Base-by-base conservation (phyloP, 495 filamentous ascomycete genomes). In the Aspergillus sparsus region DNA sequence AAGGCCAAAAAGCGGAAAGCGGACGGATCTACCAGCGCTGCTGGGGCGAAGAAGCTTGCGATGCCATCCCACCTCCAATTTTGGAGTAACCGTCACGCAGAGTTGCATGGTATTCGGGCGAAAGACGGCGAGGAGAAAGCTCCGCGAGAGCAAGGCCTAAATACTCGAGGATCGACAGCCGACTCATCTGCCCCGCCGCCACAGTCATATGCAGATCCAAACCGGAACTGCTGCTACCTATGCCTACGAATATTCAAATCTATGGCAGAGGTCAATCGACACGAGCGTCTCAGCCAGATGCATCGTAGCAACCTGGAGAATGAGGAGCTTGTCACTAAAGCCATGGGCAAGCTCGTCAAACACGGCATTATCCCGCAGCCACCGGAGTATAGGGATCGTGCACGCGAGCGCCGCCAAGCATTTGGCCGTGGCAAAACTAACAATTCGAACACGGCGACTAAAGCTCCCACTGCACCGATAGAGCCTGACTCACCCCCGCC, bases 31-130 rank as follows among this genome's bases (percentile, higher is more conserved):
- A 61, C 73, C 21, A 77, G 50, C 42, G 58, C 63, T 33, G 67
- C 71, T 15, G 76, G 72, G 5, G 62, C 79, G n/a, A 82, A 80
- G 61, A 83, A 82, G 52, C 66, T 73, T 36, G 77, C 82, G 10
- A 74, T 82, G 53, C 82, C 85, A 2, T 77, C 83, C 13, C 89
- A 95, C 65, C 79, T 97, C 36, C 88, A 94, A 73, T 89, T 92
- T 71, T 97, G 92, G 92, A 85, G 87, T 53, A 88, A 93, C 66
- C 89, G 90, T 31, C 89, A 91, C 66, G 90, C 89, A 0, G 91
- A 97, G 68, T 77, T 97, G 41, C 91, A 93, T 62, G 88, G 89
- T 1, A 75, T 77, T 27, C 65, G 72, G 39, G 73, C 60, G 65
- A 79, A 69, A 54, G 75, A 60, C 57, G 67, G 15, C 37, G 71